These are phyloP conservation scores for Megacollybia platyphylla DNA, from an alignment of 1,284 basidiomycete species.

Conservation along the genomic window DNA sequence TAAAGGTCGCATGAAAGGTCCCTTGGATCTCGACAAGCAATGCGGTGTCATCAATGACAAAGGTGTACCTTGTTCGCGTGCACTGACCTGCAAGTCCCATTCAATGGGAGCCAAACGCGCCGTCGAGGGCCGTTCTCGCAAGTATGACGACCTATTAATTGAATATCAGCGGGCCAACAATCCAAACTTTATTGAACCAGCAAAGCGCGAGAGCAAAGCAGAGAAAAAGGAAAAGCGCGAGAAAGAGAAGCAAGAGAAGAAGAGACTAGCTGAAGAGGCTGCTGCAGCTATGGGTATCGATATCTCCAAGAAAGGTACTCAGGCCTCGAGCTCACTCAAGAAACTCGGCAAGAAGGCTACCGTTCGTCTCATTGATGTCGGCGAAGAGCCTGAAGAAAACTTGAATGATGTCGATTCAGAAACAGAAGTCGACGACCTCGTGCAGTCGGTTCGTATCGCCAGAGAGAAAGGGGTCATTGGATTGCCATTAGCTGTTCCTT, in stretches of 20 bases:
- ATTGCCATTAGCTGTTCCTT: conserved; percentile 43
- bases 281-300: conserved; percentile 46
- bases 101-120: conserved; percentile 94
- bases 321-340: conserved; percentile 18
- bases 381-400: conserved; percentile 57
- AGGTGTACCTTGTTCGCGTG: conserved; percentile 86
- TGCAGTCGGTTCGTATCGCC: conserved; percentile 31
- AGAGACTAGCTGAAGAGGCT: conserved; percentile 51
- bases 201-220: conserved; percentile 71
- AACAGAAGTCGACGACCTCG: conserved; percentile 54
- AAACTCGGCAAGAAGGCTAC: conserved; percentile 36
- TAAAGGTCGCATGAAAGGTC: conserved; percentile 70
- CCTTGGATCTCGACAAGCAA: conserved; percentile 85
- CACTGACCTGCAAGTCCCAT: conserved; percentile 96
- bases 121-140: conserved; percentile 76
- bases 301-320: conserved; percentile 17
- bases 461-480: conserved; percentile 41
- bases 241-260: conserved; percentile 67
- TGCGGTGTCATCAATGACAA: conserved; percentile 99
- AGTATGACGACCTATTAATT: conserved; percentile 79
- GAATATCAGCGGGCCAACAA: conserved; percentile 93
- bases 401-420: conserved; percentile 73
- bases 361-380: conserved; percentile 27
- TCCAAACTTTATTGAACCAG: conserved; percentile 84
- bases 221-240: conserved; percentile 74